phyloP scores from a whole-genome alignment of 352 stramenopile species.

The Globisporangium parvum region DNA sequence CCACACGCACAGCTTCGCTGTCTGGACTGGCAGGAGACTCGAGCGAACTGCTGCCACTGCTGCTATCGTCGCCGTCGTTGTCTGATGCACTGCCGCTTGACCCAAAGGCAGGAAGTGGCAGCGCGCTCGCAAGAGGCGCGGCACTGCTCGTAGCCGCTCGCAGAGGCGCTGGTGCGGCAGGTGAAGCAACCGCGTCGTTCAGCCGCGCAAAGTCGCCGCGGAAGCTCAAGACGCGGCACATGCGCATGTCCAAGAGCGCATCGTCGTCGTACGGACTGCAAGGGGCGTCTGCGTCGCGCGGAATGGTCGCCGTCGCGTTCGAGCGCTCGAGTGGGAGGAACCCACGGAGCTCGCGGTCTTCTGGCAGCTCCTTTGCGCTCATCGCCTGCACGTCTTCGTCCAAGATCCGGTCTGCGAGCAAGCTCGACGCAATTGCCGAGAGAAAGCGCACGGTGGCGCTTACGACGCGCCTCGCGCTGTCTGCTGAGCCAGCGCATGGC shows the following conservation, averaged over 20 bases:
- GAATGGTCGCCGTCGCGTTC: not conserved
- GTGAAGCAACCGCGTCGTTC: not conserved
- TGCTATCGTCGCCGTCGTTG: not conserved
- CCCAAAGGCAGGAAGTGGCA: not conserved
- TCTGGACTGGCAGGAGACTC: not conserved
- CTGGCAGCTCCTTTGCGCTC: conserved; percentile 16
- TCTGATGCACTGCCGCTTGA: not conserved
- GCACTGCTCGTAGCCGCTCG: not conserved
- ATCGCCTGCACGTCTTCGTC: conserved; percentile 9
- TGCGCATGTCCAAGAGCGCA: conserved; percentile 14
- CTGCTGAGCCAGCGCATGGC: not conserved
- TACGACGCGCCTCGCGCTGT: conserved; percentile 7
- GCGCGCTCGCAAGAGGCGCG: not conserved
- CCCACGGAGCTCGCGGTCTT: conserved; percentile 32
- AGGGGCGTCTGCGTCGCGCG: not conserved
- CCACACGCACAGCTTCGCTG: not conserved
- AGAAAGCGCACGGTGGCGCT: conserved; percentile 9
- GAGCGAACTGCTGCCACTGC: not conserved
- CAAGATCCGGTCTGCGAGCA: conserved; percentile 13
- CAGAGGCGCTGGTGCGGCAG: not conserved
- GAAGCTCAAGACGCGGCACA: conserved; percentile 19
- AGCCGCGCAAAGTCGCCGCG: conserved; percentile 7
- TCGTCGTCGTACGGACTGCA: not conserved
- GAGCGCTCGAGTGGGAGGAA: conserved; percentile 28
- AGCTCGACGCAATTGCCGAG: conserved; percentile 11